These are phyloP conservation scores for Urtica urens DNA, from an alignment of 306 rosid genomes.

Conservation along the genomic window DNA sequence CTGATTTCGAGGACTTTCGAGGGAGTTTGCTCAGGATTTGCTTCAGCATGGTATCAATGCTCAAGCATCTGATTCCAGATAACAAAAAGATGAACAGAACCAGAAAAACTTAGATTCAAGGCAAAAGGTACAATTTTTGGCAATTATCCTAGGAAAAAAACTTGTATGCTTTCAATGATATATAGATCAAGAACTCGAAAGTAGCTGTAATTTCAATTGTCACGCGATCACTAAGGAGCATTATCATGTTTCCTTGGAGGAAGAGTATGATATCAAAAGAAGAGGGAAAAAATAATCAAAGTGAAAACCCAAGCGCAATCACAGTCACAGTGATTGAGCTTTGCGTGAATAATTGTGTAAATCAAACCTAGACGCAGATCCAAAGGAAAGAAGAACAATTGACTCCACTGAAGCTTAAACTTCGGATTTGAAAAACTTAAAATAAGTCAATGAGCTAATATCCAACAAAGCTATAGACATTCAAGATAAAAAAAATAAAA, in stretches of 20 bases:
- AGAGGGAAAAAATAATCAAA: not conserved
- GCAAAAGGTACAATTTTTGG: too few species aligned
- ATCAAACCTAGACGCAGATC: constrained; percentile 23
- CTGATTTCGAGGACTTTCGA: constrained; percentile 65
- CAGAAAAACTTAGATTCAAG: not conserved
- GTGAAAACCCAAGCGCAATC: not conserved
- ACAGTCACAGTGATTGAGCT: not conserved
- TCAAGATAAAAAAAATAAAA: not conserved
- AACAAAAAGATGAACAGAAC: not conserved
- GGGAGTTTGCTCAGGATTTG: constrained; percentile 88
- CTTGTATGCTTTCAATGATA: too few species aligned
- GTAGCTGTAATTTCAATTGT: not conserved
- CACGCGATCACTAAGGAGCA: not conserved
- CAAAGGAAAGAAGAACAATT: constrained; percentile 1
- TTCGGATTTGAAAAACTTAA: not conserved
- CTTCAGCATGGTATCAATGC: constrained; percentile 64
- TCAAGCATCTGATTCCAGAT: constrained; percentile 3
- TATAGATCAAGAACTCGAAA: not conserved
- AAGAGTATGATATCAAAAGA: not conserved
- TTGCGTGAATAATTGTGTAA: not conserved
- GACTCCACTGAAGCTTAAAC: not conserved
- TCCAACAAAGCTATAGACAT: constrained; percentile 2
- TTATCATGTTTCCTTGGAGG: not conserved
- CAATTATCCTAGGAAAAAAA: too few species aligned
- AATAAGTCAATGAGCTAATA: constrained; percentile 2